These are phyloP conservation scores for Trichoderma erinaceum DNA, from an alignment of 495 filamentous ascomycete species.

Conservation along the genomic window DNA sequence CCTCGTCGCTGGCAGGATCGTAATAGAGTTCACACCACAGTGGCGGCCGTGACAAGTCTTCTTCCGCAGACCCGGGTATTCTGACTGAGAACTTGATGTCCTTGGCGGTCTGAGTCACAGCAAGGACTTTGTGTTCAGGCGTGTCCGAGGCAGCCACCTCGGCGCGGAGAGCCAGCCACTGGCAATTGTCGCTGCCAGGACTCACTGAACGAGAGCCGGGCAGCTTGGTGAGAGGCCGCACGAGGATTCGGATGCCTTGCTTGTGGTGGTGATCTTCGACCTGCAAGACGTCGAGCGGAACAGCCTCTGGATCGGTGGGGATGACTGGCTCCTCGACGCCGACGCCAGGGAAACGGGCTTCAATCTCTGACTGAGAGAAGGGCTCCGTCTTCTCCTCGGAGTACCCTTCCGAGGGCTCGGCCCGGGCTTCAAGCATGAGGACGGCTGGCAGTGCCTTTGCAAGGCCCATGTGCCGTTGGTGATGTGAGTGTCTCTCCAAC, in stretches of 20 bases:
- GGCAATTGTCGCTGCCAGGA: slow-evolving; percentile 39
- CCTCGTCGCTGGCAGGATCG: slow-evolving; percentile 44
- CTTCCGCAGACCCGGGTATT: slow-evolving; percentile 33
- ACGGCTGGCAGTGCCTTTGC: slow-evolving; percentile 11
- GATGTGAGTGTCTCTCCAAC: background rate
- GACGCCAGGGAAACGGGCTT: slow-evolving; percentile 33
- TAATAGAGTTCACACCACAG: slow-evolving; percentile 47
- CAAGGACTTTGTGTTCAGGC: slow-evolving; percentile 40
- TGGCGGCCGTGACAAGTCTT: slow-evolving; percentile 30
- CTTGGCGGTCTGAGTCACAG: slow-evolving; percentile 43
- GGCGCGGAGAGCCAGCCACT: slow-evolving; percentile 39
- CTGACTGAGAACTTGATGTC: slow-evolving; percentile 46
- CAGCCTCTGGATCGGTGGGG: slow-evolving; percentile 27
- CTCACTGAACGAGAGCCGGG: slow-evolving; percentile 37
- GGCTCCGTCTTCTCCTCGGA: slow-evolving; percentile 48
- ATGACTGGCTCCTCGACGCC: slow-evolving; percentile 29
- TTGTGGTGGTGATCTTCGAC: slow-evolving; percentile 36
- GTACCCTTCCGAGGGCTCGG: slow-evolving; percentile 25
- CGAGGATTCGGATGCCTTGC: slow-evolving; percentile 41
- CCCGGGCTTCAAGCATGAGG: slow-evolving; percentile 36
- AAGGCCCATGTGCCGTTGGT: slow-evolving; percentile 2
- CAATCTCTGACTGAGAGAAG: slow-evolving; percentile 44
- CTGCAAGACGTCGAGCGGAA: slow-evolving; percentile 40
- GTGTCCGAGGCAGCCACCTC: slow-evolving; percentile 38
- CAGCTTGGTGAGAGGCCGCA: slow-evolving; percentile 38